phyloP scores from a whole-genome alignment of 164 flowering plant genomes.

The Chimonanthus salicifolius region DNA sequence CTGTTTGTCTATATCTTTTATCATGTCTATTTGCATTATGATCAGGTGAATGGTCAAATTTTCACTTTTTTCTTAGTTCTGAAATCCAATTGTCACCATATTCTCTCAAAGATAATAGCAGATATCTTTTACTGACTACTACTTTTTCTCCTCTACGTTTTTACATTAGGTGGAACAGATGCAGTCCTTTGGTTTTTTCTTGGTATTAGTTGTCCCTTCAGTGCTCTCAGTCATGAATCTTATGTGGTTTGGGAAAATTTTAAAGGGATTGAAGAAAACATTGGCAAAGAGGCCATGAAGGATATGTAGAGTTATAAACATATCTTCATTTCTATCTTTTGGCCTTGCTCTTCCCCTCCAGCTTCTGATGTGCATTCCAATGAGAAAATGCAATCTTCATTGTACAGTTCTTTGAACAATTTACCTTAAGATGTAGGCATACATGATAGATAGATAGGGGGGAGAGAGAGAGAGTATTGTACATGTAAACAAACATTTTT shows the following conservation, averaged over 20 bases:
- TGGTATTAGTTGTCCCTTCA: constrained; percentile 69
- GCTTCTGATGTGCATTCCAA: no score
- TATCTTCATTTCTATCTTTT: no score
- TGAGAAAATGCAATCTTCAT: no score
- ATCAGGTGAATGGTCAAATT: constrained; percentile 46
- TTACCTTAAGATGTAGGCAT: no score
- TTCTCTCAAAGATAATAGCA: not conserved
- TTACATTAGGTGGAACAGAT: constrained; percentile 59
- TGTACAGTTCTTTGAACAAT: no score
- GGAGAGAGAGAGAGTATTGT: no score
- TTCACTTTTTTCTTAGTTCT: not conserved
- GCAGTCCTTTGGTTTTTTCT: constrained; percentile 51
- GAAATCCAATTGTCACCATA: not conserved
- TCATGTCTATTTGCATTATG: constrained; percentile 71
- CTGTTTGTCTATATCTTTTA: constrained; percentile 75
- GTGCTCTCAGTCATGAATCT: constrained; percentile 68
- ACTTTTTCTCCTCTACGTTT: not conserved
- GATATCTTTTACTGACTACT: not conserved
- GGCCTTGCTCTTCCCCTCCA: no score
- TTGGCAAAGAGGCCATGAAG: constrained; percentile 61
- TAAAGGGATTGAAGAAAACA: constrained; percentile 76
- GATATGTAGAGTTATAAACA: not conserved
- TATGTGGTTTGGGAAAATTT: constrained; percentile 83
- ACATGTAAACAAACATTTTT: no score
- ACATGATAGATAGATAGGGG: no score